Base-by-base conservation (phyloP, 495 filamentous ascomycete genomes). In the Annulohypoxylon stygium region DNA sequence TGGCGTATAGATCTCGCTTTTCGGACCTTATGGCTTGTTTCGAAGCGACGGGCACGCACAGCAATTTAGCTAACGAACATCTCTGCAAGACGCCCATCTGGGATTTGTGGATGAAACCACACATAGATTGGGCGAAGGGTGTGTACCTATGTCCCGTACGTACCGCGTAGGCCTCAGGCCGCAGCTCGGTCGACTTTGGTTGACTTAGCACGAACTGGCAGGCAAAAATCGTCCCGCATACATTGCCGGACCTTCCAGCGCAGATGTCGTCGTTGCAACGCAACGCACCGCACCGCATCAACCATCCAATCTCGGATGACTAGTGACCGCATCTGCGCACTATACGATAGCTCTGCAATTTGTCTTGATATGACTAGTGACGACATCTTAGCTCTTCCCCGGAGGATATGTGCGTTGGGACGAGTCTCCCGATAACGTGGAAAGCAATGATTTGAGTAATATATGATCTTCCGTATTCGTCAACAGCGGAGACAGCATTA, bases 381-480 rank as follows among this genome's bases (percentile, higher is more conserved):
- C 71, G 71, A 70, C 71, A 73, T 69, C 12, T 18, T 69, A 9
- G n/a, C 66, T 33, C 65, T 65, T 60, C 50, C 61, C 60, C 57
- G 9, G 66, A 61, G 61, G 30, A 65, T 55, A 10, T 41, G 23
- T 65, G 64, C 58, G 60, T 63, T 51, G 34, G 47, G 20, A 12
- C 20, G 23, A 54, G 39, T 37, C 51, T 64, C 59, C 54, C 59
- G 59, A 64, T 67, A 71, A 75, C 72, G 72, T 75, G 72, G 72
- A 75, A 67, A 68, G 66, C 67, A 66, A 51, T 74, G 71, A 74
- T 74, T 57, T 73, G 70, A 73, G 51, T 47, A 61, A 63, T 48
- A 60, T 62, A 51, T 37, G 16, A 54, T 60, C 48, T 70, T 59
- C 67, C 62, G 57, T 59, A 70, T 70, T 70, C 53, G 62, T 70